phyloP scores from a whole-genome alignment of 2,329 filamentous ascomycete species.

The Colletotrichum godetiae region DNA sequence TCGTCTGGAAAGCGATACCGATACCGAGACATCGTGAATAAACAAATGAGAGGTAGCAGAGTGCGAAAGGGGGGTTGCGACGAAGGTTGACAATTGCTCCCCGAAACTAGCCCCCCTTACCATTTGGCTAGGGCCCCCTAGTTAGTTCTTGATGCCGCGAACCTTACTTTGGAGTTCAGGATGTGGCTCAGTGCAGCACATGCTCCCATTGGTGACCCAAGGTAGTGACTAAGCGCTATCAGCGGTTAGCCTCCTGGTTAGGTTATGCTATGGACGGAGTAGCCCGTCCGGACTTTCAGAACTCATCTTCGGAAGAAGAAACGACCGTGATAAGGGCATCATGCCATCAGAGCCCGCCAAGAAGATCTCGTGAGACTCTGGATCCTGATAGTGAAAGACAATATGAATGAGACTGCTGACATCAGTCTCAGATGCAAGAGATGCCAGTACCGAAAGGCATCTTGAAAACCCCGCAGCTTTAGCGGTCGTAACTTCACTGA shows the following conservation, averaged over 20 bases:
- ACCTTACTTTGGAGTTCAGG: background rate
- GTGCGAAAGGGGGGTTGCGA: background rate
- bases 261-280: background rate
- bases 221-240: background rate
- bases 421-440: no score
- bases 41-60: background rate
- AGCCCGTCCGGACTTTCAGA: background rate
- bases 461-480: no score
- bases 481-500: no score
- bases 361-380: no score
- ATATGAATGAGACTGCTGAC: no score
- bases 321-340: background rate
- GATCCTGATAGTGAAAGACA: no score
- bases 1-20: background rate
- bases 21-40: background rate
- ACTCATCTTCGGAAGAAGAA: background rate
- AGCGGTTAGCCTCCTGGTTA: background rate
- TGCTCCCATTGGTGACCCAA: background rate
- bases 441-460: no score
- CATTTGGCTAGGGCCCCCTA: background rate
- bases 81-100: background rate
- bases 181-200: background rate
- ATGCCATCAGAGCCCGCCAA: background rate
- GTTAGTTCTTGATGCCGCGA: background rate
- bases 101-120: background rate